phyloP scores from a whole-genome alignment of 352 stramenopile genomes.

The Pythium graminicola region DNA sequence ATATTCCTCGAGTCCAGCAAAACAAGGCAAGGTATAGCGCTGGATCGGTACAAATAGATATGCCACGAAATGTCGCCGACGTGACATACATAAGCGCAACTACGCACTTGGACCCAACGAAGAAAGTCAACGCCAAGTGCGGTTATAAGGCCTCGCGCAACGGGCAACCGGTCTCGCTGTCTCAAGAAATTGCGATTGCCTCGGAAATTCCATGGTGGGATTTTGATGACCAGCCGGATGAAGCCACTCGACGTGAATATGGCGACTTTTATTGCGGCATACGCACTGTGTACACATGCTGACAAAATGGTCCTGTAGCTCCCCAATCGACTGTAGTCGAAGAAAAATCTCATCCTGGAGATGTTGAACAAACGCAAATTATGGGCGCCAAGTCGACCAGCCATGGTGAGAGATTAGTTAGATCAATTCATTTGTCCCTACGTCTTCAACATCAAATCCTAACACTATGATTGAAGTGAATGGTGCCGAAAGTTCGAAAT shows the following conservation, averaged over 20 bases:
- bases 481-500: background rate
- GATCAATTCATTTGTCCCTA: constrained; percentile 7
- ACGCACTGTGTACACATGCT: too few relatives aligned
- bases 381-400: background rate
- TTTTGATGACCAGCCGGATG: background rate
- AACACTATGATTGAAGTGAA: constrained; percentile 8
- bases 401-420: too few relatives aligned
- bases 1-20: background rate
- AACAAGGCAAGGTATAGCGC: too few relatives aligned
- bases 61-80: too few relatives aligned
- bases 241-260: background rate
- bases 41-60: too few relatives aligned
- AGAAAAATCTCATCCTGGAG: background rate
- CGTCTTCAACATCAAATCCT: constrained; percentile 19
- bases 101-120: background rate
- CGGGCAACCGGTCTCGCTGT: background rate
- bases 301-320: too few relatives aligned
- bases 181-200: constrained; percentile 19
- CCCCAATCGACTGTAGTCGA: background rate
- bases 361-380: background rate
- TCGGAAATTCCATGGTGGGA: constrained; percentile 25
- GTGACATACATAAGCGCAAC: too few relatives aligned
- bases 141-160: background rate
- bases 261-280: background rate
- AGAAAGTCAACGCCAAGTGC: background rate